Base-by-base conservation (phyloP, 1,284 basidiomycete genomes). In the Heimioporus punctisporus region DNA sequence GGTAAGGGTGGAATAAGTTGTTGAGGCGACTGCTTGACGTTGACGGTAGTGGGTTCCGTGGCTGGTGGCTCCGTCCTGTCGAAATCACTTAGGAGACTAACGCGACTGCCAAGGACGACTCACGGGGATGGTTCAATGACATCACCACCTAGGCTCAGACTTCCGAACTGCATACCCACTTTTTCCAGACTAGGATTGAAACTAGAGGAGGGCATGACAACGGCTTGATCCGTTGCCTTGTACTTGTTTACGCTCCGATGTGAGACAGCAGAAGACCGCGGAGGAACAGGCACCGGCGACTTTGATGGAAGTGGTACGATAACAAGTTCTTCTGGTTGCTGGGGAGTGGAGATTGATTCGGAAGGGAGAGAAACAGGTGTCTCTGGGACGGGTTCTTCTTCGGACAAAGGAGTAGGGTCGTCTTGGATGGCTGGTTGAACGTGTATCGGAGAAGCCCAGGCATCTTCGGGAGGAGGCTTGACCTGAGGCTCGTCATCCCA, bases 81-180 rank as follows among this genome's bases (percentile, higher is more conserved):
- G 10, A 59, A 17, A 43, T 6, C 11, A 27, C 45, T 65, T 26
- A 69, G 51, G 21, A 30, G 52, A 49, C 41, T 31, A 5, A 31
- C 44, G 26, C 19, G 31, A 27, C 44, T 1, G 19, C 11, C 39
- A 55, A 25, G 12, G 24, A 46, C 27, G 7, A 76, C 82, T 64
- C 64, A 84, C 82, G 76, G 62, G 57, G 72, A 74, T 30, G 75
- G 59, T 50, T 86, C 83, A 27, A 84, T 62, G 51, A 80, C 80
- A 50, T 90, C 88, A 19, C 84, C 86, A 40, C 82, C 84, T 31
- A 92, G 76, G 67, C 81, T 86, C 59, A 92, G 72, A 67, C 88
- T 91, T 40, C 90, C 90, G 63, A 92, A 92, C 63, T 92, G 90
- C 90, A 92, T 90, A 46, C 89, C 90, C 48, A 91, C 73, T 68